Base-by-base conservation (phyloP, 495 filamentous ascomycete genomes). In the Coniosporium apollinis region DNA sequence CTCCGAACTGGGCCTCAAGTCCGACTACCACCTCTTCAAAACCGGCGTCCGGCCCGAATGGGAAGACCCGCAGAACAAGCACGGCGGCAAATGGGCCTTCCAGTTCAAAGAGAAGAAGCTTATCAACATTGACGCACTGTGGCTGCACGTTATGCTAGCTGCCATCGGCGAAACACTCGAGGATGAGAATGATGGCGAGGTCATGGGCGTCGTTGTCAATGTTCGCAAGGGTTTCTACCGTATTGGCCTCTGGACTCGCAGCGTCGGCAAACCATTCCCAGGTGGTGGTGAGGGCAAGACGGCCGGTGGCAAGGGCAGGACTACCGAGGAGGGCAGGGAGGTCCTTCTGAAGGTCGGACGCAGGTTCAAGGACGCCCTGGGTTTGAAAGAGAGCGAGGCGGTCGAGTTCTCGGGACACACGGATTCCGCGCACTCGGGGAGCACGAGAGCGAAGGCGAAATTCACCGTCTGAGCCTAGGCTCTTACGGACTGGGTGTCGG, bases 1-100 rank as follows among this genome's bases (percentile, higher is more conserved):
- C 38, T 96, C 91, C 42, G 86, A 96, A 44, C 73, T 99, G 19
- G 79, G 84, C 28, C 72, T 92, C 43, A 99, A 96, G 65, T 91
- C 87, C 51, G 89, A 99, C 60, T 99, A 99, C 64, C 89, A 99
- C 56, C 78, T 99, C 18, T 99, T 99, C 76, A 99, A 99, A 62
- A 76, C 79, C 51, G 85, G 85, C 41, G 76, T 96, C 37, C 83
- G 91, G 14, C 89, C 89, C 1, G 89, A 99, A 61, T 99, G 89
- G 89, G 89, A 99, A 58, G 89, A 96, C 54, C 59, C 69, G 13
- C 85, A 94, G 61, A 97, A 97, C 65, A 97, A 96, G 73, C 84
- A 93, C 54, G 89, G 89, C 44, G 89, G 89, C 57, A 94, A 94
- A 64, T 97, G 89, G 89, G 81, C 86, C 19, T 94, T 83, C 61